Evolutionary conservation across 768 basidiomycete species (phyloP), one percentile per base, ranked within the genome.

Genomic region (Tulasnella sp.): DNA sequence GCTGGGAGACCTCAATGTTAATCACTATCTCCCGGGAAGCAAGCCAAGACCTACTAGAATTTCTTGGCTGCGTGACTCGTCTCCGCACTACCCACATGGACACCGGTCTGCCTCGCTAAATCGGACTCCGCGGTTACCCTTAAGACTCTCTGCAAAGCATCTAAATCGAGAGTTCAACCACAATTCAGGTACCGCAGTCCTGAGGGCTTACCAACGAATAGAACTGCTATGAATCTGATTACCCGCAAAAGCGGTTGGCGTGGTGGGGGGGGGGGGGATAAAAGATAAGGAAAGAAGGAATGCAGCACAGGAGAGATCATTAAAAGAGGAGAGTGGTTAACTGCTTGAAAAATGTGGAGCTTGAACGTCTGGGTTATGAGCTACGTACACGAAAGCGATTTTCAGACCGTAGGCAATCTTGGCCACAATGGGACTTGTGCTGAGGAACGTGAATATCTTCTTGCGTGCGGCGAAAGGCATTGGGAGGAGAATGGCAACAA

Each of bases 61-160:
- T 96, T 96, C 78, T 95, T 88, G 36, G 95, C 95, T 0, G 96
- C 90, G 79, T 94, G 87, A 82, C 89, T 93, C n/a, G 93, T 92
- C 82, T 98, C 97, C 1, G 90, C 89, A 67, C 92, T 87, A 17
- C 90, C 87, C 81, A 95, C 88, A 79, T 84, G 87, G 25, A 87
- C 80, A 42, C 94, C 91, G 37, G 78, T 78, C 80, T 78, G 22
- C 67, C 49, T 42, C 6, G 77, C 71, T 38, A 75, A 14, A 19
- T 77, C 76, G 0, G 87, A 81, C 81, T 95, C 93, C 3, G 91
- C 88, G 12, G 88, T 88, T 25, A 93, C 87, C 67, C 91, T 89
- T 85, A 91, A 89, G 93, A 98, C 96, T 78, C 96, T 90, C 83
- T 97, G 96, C 40, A 97, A 85, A 37, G 97, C 95, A 80, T 99